A percentile compares a stretch with the other conserved stretches of the same genome.
phyloP scores from a whole-genome alignment of 2,329 filamentous ascomycete genomes.

The Sclerotinia nivalis region DNA sequence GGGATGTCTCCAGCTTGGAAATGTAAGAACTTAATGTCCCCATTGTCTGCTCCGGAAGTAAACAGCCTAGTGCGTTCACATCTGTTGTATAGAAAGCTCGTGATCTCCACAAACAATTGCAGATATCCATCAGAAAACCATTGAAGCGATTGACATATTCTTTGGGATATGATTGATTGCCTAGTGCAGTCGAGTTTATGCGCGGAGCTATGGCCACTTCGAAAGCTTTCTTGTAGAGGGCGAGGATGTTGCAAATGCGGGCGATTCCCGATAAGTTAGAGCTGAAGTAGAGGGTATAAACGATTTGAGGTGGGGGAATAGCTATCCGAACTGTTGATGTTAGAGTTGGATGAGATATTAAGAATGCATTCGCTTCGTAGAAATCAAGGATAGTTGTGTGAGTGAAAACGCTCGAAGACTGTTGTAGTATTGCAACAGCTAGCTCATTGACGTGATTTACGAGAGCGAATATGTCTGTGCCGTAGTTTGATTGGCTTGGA shows the following conservation, averaged over 20 bases:
- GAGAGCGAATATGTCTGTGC: slow-evolving; percentile 45
- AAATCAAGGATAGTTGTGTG: slow-evolving; percentile 66
- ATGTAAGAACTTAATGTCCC: slow-evolving; percentile 53
- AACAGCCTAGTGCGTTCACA: slow-evolving; percentile 57
- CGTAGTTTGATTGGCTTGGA: slow-evolving; percentile 23
- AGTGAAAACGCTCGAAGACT: slow-evolving; percentile 46
- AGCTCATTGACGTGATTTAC: slow-evolving; percentile 56
- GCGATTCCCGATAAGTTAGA: slow-evolving; percentile 64
- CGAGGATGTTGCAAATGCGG: slow-evolving; percentile 68
- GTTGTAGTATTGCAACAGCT: slow-evolving; percentile 60
- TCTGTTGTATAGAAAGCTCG: slow-evolving; percentile 68
- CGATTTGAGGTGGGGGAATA: slow-evolving; percentile 64
- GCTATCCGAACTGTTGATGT: slow-evolving; percentile 62
- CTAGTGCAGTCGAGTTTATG: slow-evolving; percentile 26
- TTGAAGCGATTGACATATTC: slow-evolving; percentile 72
- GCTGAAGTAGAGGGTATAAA: slow-evolving; percentile 72
- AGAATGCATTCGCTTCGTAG: slow-evolving; percentile 60
- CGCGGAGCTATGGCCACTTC: slow-evolving; percentile 59
- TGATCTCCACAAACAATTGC: slow-evolving; percentile 79
- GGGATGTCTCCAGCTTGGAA: slow-evolving; percentile 48
- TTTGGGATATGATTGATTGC: slow-evolving; percentile 51
- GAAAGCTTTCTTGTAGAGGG: slow-evolving; percentile 72
- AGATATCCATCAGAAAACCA: slow-evolving; percentile 82
- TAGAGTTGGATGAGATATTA: slow-evolving; percentile 55
- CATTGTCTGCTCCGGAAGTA: slow-evolving; percentile 48